These are phyloP conservation scores for Alternaria dauci DNA, from an alignment of 2,329 filamentous ascomycete species.

Conservation along the genomic window DNA sequence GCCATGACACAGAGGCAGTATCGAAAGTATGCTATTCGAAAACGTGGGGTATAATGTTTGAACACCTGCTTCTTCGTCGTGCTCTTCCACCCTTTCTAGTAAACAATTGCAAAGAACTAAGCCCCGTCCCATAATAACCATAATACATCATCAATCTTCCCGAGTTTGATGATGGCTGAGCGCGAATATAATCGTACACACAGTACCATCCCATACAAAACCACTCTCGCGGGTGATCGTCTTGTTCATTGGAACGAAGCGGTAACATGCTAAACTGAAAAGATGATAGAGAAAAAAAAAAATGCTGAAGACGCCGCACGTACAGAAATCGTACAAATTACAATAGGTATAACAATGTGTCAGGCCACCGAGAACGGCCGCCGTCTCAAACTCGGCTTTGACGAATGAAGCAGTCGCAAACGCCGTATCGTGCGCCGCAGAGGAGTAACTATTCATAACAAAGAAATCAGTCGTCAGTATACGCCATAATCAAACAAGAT, in stretches of 20 bases:
- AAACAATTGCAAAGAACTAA: neutral
- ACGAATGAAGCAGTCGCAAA: slow-evolving; percentile 49
- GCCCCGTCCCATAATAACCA: slow-evolving; percentile 7
- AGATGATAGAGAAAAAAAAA: neutral
- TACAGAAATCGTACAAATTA: slow-evolving; percentile 21
- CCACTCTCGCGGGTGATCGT: slow-evolving; percentile 8
- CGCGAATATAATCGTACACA: slow-evolving; percentile 2
- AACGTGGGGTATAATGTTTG: slow-evolving; percentile 15
- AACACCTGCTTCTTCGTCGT: slow-evolving; percentile 7
- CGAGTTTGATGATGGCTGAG: slow-evolving; percentile 5
- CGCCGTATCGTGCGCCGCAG: slow-evolving; percentile 47
- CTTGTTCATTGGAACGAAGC: slow-evolving; percentile 7
- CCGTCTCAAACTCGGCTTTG: slow-evolving; percentile 33
- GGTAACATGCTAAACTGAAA: neutral
- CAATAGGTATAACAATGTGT: slow-evolving; percentile 35
- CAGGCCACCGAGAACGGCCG: slow-evolving; percentile 42
- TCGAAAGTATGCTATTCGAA: slow-evolving; percentile 6
- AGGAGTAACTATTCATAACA: slow-evolving; percentile 41
- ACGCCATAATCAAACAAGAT: slow-evolving; percentile 21
- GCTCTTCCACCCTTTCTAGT: neutral
- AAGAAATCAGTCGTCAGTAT: slow-evolving; percentile 39
- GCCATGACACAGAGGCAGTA: neutral
- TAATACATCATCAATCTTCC: slow-evolving; percentile 13
- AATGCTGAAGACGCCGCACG: slow-evolving; percentile 14
- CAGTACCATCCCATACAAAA: slow-evolving; percentile 8